Conservation (phyloP, 1,284 basidiomycete genomes). For the Rhodotorula sp. region DNA sequence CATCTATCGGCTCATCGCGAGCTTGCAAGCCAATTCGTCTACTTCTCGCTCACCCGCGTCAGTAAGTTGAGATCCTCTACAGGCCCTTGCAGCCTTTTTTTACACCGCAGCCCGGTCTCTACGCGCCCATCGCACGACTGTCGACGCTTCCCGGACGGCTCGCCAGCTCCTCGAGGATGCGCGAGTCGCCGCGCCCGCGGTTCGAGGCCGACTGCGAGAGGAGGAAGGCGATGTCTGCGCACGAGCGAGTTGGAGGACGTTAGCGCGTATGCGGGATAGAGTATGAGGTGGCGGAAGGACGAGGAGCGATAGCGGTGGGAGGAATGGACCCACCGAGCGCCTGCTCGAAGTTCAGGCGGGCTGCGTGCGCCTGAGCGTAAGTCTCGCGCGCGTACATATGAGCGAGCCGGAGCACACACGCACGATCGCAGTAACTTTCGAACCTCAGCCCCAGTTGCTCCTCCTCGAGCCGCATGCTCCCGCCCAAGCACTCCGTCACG, state of each 20-base stretch:
- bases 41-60: too few species aligned
- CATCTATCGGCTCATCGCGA: too few species aligned
- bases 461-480: conserved; percentile 60
- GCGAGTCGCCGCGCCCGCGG: neutral
- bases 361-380: conserved; percentile 24
- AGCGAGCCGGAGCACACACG: conserved; percentile 15
- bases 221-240: conserved; percentile 56
- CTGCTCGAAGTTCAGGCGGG: conserved; percentile 60
- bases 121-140: neutral
- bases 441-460: conserved; percentile 59
- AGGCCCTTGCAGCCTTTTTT: too few species aligned
- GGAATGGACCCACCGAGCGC: conserved; percentile 51
- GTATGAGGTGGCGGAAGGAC: neutral
- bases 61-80: too few species aligned
- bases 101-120: too few species aligned
- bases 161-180: conserved; percentile 29
- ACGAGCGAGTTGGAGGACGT: neutral
- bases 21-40: too few species aligned
- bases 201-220: conserved; percentile 45
- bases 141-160: conserved; percentile 10
- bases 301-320: too few species aligned
- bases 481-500: conserved; percentile 67
- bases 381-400: neutral
- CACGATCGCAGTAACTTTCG: conserved; percentile 56
- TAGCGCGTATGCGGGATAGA: too few species aligned